These are phyloP conservation scores for Peniophora sp. DNA, from an alignment of 1,284 basidiomycete genomes.

Conservation along the genomic window DNA sequence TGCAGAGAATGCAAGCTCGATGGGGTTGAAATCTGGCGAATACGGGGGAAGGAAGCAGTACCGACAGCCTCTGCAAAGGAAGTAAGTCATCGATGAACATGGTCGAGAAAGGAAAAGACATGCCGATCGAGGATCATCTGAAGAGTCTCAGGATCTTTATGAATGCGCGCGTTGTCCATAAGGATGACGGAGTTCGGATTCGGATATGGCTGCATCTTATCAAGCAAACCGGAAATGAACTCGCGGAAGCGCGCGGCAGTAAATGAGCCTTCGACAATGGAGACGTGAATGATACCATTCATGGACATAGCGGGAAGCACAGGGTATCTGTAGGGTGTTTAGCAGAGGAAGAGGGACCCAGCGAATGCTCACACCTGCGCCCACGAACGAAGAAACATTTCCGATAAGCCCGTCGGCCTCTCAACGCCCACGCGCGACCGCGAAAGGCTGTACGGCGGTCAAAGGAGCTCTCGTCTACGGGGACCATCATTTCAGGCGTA, in stretches of 20 bases:
- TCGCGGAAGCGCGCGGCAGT: conserved; percentile 13
- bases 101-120: conserved; percentile 1
- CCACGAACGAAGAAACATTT: neutral
- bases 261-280: conserved; percentile 20
- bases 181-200: conserved; percentile 23
- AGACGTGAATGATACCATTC: conserved; percentile 19
- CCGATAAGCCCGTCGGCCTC: neutral
- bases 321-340: conserved; percentile 15
- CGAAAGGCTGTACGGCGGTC: neutral
- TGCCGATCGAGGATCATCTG: conserved; percentile 24
- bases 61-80: neutral
- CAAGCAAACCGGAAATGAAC: conserved; percentile 22
- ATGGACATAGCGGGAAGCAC: conserved; percentile 22
- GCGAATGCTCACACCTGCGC: neutral
- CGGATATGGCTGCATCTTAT: conserved; percentile 28
- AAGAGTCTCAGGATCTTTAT: conserved; percentile 18
- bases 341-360: neutral
- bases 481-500: neutral
- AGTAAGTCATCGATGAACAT: neutral
- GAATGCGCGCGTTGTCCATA: conserved; percentile 27
- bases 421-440: neutral
- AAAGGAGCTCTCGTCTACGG: neutral
- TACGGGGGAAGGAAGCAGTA: conserved; percentile 8
- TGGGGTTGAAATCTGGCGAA: conserved; percentile 11
- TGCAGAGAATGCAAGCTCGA: conserved; percentile 8